phyloP scores from a whole-genome alignment of 257 asterid genomes.

The Penstemon eatonii region DNA sequence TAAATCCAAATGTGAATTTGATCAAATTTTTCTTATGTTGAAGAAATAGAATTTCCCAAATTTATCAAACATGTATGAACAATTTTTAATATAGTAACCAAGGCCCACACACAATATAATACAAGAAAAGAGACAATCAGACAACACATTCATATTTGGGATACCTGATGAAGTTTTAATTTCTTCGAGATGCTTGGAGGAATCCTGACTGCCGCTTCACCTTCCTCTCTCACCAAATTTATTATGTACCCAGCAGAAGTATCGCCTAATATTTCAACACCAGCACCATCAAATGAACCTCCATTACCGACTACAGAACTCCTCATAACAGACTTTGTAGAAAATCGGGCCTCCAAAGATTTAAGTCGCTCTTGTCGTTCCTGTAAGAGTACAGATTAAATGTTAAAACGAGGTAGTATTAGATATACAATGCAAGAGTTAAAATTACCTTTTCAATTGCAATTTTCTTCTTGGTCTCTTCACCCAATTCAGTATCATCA shows the following conservation, averaged over 20 bases:
- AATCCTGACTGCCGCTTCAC: slow-evolving; percentile 91
- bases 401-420: slow-evolving; percentile 8
- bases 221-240: slow-evolving; percentile 94
- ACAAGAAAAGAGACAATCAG: slow-evolving; percentile 20
- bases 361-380: slow-evolving; percentile 98
- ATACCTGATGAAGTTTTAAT: slow-evolving; percentile 90
- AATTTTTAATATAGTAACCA: slow-evolving; percentile 22
- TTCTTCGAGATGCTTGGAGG: slow-evolving; percentile 90
- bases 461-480: slow-evolving; percentile 94
- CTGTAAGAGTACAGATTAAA: slow-evolving; percentile 41
- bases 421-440: slow-evolving; percentile 22
- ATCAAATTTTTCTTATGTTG: slow-evolving; percentile 6
- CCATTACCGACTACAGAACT: slow-evolving; percentile 44
- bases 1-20: not conserved
- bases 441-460: slow-evolving; percentile 90
- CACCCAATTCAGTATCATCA: slow-evolving; percentile 95
- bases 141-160: slow-evolving; percentile 3
- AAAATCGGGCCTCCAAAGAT: slow-evolving; percentile 83
- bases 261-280: slow-evolving; percentile 74
- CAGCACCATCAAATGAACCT: slow-evolving; percentile 56
- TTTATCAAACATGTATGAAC: slow-evolving; percentile 9
- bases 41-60: not conserved
- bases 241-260: slow-evolving; percentile 74
- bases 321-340: slow-evolving; percentile 55
- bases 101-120: not conserved